A percentile compares a stretch with the other conserved stretches of the same genome.
These are phyloP conservation scores for Lasiodiplodia citricola DNA, from an alignment of 2,329 filamentous ascomycete genomes.

Conservation along the genomic window DNA sequence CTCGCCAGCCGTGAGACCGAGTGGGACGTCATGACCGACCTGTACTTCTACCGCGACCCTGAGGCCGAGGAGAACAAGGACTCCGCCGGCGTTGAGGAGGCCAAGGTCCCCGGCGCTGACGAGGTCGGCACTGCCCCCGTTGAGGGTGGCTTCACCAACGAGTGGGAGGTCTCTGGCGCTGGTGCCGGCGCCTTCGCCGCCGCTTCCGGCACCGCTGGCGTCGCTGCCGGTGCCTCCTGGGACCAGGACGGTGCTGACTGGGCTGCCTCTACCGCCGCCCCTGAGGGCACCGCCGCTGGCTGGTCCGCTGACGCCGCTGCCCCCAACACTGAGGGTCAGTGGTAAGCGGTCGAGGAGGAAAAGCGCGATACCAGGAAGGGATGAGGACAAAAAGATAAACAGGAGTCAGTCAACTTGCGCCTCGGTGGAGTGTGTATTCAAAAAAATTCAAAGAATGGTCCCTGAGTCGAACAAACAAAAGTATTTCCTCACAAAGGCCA, in stretches of 20 bases:
- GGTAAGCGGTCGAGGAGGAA: conserved; percentile 46
- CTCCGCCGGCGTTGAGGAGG: conserved; percentile 76
- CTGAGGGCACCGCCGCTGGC: conserved; percentile 54
- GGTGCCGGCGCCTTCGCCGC: conserved; percentile 71
- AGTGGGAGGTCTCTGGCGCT: conserved; percentile 82
- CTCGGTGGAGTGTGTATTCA: conserved; percentile 27
- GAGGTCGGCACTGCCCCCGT: conserved; percentile 81
- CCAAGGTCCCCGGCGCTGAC: conserved; percentile 81
- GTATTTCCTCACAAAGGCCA: background rate
- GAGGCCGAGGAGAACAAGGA: conserved; percentile 99
- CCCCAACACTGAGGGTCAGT: conserved; percentile 43
- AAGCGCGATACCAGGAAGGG: conserved; percentile 25
- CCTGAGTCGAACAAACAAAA: conserved; percentile 24
- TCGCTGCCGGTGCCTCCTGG: conserved; percentile 67
- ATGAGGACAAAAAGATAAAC: conserved; percentile 21
- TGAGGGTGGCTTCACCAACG: conserved; percentile 77
- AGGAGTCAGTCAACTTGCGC: conserved; percentile 22
- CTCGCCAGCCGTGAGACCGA: conserved; percentile 94
- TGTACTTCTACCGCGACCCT: conserved; percentile 99
- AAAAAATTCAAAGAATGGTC: conserved; percentile 26
- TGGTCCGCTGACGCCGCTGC: conserved; percentile 52
- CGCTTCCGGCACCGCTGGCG: conserved; percentile 61
- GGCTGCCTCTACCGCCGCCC: conserved; percentile 62
- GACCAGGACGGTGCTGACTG: conserved; percentile 71
- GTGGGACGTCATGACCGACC: conserved; percentile 99